Evolutionary conservation across 2,329 filamentous ascomycete species (phyloP).

Genomic region (Fusarium nelsonii): DNA sequence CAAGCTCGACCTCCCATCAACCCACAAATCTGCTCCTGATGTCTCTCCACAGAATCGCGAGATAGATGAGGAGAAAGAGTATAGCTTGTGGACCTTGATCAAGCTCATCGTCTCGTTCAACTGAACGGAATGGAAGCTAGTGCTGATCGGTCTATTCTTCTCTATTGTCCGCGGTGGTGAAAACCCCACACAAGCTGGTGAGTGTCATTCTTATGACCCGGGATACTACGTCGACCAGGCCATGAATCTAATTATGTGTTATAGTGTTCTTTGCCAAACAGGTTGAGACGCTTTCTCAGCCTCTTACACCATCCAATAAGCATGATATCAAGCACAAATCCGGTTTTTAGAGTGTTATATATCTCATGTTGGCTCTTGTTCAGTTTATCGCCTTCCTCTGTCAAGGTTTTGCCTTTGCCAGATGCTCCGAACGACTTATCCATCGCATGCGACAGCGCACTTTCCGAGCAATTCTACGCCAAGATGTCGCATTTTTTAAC

Average conservation of each 20-base stretch:
- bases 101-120: constrained; percentile 26
- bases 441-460: constrained; percentile 4
- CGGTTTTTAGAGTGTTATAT: constrained; percentile 64
- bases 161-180: constrained; percentile 40
- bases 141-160: constrained; percentile 19
- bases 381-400: constrained; percentile 52
- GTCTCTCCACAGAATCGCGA: background rate
- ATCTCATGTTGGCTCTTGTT: constrained; percentile 58
- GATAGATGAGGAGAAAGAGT: background rate
- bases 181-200: constrained; percentile 49
- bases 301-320: background rate
- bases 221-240: too few species aligned
- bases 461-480: constrained; percentile 45
- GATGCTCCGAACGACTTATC: constrained; percentile 34
- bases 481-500: constrained; percentile 56
- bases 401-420: constrained; percentile 40
- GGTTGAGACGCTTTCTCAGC: constrained; percentile 32
- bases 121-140: background rate
- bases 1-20: background rate
- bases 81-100: constrained; percentile 1
- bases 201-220: too few species aligned
- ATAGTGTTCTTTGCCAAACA: constrained; percentile 47
- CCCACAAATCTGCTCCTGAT: background rate
- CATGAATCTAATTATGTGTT: too few species aligned
- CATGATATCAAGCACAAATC: constrained; percentile 43